Conservation (phyloP, 129 eudicot genomes). For the Rutidosis leptorrhynchoides region DNA sequence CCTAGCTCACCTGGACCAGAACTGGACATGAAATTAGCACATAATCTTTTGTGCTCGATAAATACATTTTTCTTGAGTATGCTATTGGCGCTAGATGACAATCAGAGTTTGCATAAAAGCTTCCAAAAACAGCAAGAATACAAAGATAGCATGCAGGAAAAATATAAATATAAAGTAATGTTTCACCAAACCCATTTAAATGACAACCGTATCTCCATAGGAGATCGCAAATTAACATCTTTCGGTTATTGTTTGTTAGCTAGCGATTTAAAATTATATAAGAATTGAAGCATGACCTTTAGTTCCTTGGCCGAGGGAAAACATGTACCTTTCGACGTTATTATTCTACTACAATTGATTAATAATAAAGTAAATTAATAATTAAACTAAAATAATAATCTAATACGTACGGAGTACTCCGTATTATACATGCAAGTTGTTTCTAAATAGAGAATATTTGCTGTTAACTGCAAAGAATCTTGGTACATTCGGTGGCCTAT, state of each 20-base stretch:
- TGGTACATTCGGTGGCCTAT: slow-evolving; percentile 25
- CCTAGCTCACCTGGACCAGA: too few species aligned
- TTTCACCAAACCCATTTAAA: slow-evolving; percentile 29
- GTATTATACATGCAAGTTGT: slow-evolving; percentile 24
- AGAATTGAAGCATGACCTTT: slow-evolving; percentile 13
- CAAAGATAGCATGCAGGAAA: slow-evolving; percentile 4
- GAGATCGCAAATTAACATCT: slow-evolving; percentile 18
- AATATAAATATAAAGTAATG: not conserved
- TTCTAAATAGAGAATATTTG: slow-evolving; percentile 25
- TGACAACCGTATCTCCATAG: slow-evolving; percentile 20
- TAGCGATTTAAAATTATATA: slow-evolving; percentile 9
- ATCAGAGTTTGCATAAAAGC: slow-evolving; percentile 1
- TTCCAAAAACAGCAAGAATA: slow-evolving; percentile 3
- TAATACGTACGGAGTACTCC: too few species aligned
- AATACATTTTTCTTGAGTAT: not conserved
- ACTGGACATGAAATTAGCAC: not conserved
- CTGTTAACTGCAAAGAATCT: slow-evolving; percentile 19
- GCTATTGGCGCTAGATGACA: not conserved
- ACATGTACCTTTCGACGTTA: slow-evolving; percentile 21
- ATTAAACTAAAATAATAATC: too few species aligned
- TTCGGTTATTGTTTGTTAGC: slow-evolving; percentile 23
- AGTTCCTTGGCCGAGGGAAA: slow-evolving; percentile 27
- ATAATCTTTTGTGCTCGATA: not conserved
- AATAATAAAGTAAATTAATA: not conserved
- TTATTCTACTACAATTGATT: slow-evolving; percentile 4